Evolutionary conservation across 306 rosid species (phyloP), one percentile per base, ranked within the genome.

Genomic region (Coriaria nepalensis): DNA sequence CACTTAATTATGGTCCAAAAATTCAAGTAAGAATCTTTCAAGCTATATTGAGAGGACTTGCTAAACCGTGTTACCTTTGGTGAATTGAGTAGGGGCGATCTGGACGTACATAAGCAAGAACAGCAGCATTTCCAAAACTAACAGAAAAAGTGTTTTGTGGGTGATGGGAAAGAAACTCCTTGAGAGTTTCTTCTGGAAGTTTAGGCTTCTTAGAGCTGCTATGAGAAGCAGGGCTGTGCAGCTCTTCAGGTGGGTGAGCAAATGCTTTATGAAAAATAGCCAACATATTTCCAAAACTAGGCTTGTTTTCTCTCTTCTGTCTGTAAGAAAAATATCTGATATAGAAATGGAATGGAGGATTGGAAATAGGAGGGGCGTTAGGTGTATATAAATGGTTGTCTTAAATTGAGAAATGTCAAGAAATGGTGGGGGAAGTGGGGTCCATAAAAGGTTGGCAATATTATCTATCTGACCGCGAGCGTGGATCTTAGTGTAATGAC

Each of bases 221-320:
- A 53, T 57, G 54, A n/a, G 98, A 90, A 4, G 87, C 87, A 39
- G 98, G 98, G 36, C 98, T 90, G 45, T 85, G 71, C 0, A 90
- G 85, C 74, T 90, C 98, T 34, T 85, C 95, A 0, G 98, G 98
- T 38, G 98, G 98, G 62, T 90, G 63, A 52, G 94, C 94, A 72
- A 73, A 85, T 44, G 95, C 80, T 53, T 85, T 63, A 64, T 90
- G 98, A 13, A 90, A 90, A 60, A 90, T 85, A 10, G 92, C 95
- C 59, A 90, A 71, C 98, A 90, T 90, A 12, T 57, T 68, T 34
- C 20, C 3, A 20, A 20, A 20, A 20, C 29, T 20, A 20, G 40
- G 41, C 12, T 47, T 8, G 35, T 12, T 29, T 12, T 20, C 4
- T 4, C 41, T 2, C 33, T 40, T 9, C 11, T 10, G 49, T 40